Percentiles rank a stretch among this genome's conserved stretches.
Evolutionary conservation across 305 asterid genomes (phyloP).

Genomic region (Stenogyne calaminthoides): DNA sequence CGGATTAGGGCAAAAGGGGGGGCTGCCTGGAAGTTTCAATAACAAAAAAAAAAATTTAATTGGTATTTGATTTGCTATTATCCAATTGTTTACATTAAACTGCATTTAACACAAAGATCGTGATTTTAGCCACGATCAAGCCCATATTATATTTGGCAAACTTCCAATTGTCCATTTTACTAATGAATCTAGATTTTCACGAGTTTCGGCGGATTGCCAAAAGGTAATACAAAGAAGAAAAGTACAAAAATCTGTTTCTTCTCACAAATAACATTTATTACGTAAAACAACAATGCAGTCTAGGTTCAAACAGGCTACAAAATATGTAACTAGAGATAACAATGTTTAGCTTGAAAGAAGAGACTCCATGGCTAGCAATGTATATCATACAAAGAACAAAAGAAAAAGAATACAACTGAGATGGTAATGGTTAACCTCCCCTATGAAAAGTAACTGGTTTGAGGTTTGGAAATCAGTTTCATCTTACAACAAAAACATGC

Average conservation of each 20-base stretch:
- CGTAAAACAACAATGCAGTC: neutral
- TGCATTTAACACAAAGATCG: too few species aligned
- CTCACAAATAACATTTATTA: neutral
- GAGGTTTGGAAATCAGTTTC: neutral
- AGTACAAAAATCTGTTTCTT: neutral
- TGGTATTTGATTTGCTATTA: too few species aligned
- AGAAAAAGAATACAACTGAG: neutral
- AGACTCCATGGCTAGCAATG: neutral
- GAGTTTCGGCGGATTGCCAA: neutral
- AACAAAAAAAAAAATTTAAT: too few species aligned
- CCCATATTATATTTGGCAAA: neutral
- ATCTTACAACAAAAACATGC: neutral
- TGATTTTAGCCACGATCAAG: too few species aligned
- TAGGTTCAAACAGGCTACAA: neutral
- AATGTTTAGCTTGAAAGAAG: neutral
- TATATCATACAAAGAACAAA: constrained; percentile 9
- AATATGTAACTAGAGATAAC: neutral
- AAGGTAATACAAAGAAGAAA: neutral
- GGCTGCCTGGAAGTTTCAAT: too few species aligned
- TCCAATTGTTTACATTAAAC: too few species aligned
- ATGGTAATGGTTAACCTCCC: neutral
- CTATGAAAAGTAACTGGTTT: neutral
- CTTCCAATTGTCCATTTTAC: neutral
- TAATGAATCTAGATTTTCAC: neutral
- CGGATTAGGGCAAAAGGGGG: too few species aligned